These are phyloP conservation scores for Puccinia horiana DNA, from an alignment of 1,284 basidiomycete species.

Conservation along the genomic window DNA sequence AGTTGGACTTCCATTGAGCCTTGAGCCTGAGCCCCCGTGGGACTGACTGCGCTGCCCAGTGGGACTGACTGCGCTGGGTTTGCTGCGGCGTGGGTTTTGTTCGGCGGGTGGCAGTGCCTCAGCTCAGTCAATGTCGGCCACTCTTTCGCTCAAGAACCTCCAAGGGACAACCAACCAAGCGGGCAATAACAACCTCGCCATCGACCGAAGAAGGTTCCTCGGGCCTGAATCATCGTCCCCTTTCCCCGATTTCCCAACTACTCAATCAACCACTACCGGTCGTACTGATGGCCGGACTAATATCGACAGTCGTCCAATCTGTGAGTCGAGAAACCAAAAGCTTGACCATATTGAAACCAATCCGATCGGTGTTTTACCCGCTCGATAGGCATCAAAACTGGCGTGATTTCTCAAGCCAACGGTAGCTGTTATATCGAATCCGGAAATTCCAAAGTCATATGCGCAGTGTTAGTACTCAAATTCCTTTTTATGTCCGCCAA, in stretches of 20 bases:
- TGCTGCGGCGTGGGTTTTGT: too few species aligned
- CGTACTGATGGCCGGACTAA: conserved; percentile 25
- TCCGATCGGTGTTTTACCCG: background rate
- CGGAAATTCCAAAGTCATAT: conserved; percentile 27
- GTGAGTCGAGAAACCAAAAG: background rate
- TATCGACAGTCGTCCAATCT: background rate
- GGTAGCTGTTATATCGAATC: conserved; percentile 35
- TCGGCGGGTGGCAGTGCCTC: too few species aligned
- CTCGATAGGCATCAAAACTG: conserved; percentile 14
- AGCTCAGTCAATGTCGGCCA: too few species aligned
- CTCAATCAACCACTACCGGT: background rate
- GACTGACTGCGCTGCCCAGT: too few species aligned
- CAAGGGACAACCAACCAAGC: too few species aligned
- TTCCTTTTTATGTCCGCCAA: background rate
- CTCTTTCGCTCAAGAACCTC: too few species aligned
- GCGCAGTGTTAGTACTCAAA: conserved; percentile 27
- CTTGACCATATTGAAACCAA: background rate
- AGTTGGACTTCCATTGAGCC: too few species aligned
- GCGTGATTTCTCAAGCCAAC: conserved; percentile 25
- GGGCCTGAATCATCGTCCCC: conserved; percentile 34
- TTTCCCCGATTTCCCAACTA: background rate
- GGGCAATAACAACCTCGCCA: too few species aligned
- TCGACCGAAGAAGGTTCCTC: conserved; percentile 30
- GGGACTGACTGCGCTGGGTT: too few species aligned
- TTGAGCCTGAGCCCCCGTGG: too few species aligned